Evolutionary conservation across 306 rosid species (phyloP).

Genomic region (Leucaena leucocephala): DNA sequence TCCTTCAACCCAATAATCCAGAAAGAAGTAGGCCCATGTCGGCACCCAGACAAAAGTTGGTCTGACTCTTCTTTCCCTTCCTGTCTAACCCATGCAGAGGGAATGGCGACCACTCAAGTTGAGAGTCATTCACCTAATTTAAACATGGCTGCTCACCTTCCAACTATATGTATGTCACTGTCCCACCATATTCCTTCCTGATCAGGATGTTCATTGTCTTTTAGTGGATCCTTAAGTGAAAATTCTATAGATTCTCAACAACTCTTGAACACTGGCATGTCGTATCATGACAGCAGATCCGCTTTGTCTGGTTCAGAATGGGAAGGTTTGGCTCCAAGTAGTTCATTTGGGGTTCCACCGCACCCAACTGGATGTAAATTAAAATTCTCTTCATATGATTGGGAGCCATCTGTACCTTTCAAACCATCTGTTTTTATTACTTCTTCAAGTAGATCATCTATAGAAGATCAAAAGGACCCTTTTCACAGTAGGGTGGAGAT

Average conservation of each 20-base stretch:
- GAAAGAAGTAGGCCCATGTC: constrained; percentile 29
- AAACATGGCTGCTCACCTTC: background rate
- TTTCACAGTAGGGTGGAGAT: constrained; percentile 50
- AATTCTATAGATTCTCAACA: constrained; percentile 37
- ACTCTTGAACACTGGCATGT: constrained; percentile 25
- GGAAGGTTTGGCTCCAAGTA: background rate
- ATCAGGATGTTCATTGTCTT: constrained; percentile 41
- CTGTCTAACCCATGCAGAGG: constrained; percentile 37
- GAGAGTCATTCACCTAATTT: constrained; percentile 26
- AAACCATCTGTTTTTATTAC: constrained; percentile 61
- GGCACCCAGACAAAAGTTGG: constrained; percentile 9
- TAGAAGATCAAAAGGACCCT: constrained; percentile 50
- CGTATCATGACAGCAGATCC: background rate
- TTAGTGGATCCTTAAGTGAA: constrained; percentile 38
- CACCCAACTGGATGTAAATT: constrained; percentile 35
- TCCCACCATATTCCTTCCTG: constrained; percentile 35
- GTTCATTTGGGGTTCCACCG: constrained; percentile 23
- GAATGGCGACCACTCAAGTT: constrained; percentile 25
- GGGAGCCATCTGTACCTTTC: constrained; percentile 72
- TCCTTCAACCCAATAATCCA: constrained; percentile 32
- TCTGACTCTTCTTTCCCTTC: constrained; percentile 25
- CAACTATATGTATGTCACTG: constrained; percentile 32
- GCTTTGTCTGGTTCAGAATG: background rate
- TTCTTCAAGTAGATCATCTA: constrained; percentile 31
- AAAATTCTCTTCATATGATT: constrained; percentile 46